Evolutionary conservation across 2,329 filamentous ascomycete genomes (phyloP), one percentile per base, ranked within the genome.

Genomic region (Epichloe hybrida): DNA sequence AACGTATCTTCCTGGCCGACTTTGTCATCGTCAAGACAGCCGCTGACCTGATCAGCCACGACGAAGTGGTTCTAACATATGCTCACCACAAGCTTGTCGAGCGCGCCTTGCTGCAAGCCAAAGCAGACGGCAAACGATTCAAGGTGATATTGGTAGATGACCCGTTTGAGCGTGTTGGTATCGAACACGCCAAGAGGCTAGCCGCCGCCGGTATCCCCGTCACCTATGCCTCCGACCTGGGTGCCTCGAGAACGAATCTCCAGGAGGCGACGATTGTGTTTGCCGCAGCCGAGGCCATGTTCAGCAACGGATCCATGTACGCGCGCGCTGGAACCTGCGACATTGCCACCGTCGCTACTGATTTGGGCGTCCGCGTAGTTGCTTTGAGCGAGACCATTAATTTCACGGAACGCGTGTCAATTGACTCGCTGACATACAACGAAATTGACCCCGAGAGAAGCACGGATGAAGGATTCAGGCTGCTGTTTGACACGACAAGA

Each of bases 381-480:
- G 88, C 94, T 3, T 85, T 94, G 53, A 95, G 88, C 66, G 91
- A 97, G 71, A 93, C 86, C 4, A 83, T 97, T 70, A 98, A 97
- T 69, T 96, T 97, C 65, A 93, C 61, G 34, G 78, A 70, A 83
- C 84, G 88, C 52, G 88, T 96, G 11, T 86, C 88, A 6, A 80
- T 94, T 13, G 93, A 97, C 68, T 91, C 88, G 23, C 87, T 97
- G 57, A 91, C 93, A 41, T 84, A 88, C 61, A 98, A 98, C 66
- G 93, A 98, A 71, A 84, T 96, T 55, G 89, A 69, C 76, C 90
- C 65, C 62, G 88, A 67, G 80, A 85, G 66, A 75, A 88, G 69
- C 69, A 71, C 73, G 15, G 68, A 69, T 17, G 70, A 71, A 39
- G 69, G 67, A 3, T 79, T 80, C 62, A 67, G 78, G 17, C 76